Evolutionary conservation across 352 stramenopile species (phyloP), one percentile per base, ranked within the genome.

Genomic region (Pythium brachiatum): DNA sequence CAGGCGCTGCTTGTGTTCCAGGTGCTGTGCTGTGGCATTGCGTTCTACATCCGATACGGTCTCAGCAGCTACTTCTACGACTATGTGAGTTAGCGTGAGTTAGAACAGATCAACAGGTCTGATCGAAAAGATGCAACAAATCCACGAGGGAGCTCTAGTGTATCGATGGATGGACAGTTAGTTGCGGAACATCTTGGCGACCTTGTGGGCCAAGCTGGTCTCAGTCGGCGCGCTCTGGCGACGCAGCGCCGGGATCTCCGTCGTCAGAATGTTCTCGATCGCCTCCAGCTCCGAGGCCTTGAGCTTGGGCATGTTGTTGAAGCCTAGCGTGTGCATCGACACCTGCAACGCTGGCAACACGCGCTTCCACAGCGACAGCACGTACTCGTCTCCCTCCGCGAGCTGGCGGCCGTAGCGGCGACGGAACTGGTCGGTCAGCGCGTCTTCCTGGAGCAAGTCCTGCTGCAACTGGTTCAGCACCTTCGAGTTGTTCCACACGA

Each of bases 351-450:
- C 77, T 13, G 88, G 86, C 16, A 90, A 70, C 64, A 98, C 92
- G 44, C 91, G 86, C 63, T 94, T 91, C 95, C 95, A 98, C n/a
- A 97, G 68, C 16, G 88, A 95, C 23, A 97, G 75, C 51, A 98
- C 92, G 67, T 98, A 99, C 75, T 99, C 97, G 70, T 99, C 97
- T 53, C 91, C 94, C 54, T 99, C 97, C 16, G 88, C 90, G n/a
- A 99, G 76, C 77, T 98, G 90, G 41, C 88, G 87, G 5, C 94
- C 86, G 74, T 99, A 98, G 3, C 94, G 89, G 15, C 87, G 83
- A 57, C 92, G 89, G 77, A 99, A 99, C 21, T 96, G 81, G 21
- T 96, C 81, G 48, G 85, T 88, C 59, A 99, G 74, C 29, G 91
- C 89, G 44, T 97, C 86, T 21, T 95, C 77, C 27, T 78, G 83